These are phyloP conservation scores for Tulasnella sp. DNA, from an alignment of 768 basidiomycete species.

Conservation along the genomic window DNA sequence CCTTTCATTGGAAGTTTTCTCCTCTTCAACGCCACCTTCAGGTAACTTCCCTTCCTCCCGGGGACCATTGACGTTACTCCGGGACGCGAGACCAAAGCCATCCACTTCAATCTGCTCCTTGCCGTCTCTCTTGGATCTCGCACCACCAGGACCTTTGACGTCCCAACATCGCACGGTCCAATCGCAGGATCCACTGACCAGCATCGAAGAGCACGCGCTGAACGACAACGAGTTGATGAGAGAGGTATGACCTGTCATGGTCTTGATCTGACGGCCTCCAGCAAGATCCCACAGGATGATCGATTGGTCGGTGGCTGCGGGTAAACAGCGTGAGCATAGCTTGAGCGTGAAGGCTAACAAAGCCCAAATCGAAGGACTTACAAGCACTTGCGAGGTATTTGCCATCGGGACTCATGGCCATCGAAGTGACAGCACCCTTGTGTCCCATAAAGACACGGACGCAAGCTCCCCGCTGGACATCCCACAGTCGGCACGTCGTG, in stretches of 20 bases:
- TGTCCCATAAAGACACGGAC: conserved; percentile 96
- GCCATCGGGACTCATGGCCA: conserved; percentile 92
- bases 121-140: conserved; percentile 48
- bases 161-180: conserved; percentile 99
- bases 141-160: conserved; percentile 72
- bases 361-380: conserved; percentile 37
- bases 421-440: conserved; percentile 76
- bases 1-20: conserved; percentile 65
- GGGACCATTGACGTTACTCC: conserved; percentile 45
- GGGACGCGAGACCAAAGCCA: conserved; percentile 33
- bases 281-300: conserved; percentile 97
- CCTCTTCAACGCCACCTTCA: conserved; percentile 32
- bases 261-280: conserved; percentile 91
- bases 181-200: conserved; percentile 89
- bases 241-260: conserved; percentile 89
- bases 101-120: conserved; percentile 32
- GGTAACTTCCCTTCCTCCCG: conserved; percentile 29
- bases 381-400: conserved; percentile 89
- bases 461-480: conserved; percentile 92
- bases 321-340: conserved; percentile 1
- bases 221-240: conserved; percentile 89
- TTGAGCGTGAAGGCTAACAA: neutral
- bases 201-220: conserved; percentile 82
- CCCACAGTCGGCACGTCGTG: conserved; percentile 95
- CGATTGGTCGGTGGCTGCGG: conserved; percentile 76